Conservation (phyloP, 108 stramenopile genomes). For the Skeletonema potamos region DNA sequence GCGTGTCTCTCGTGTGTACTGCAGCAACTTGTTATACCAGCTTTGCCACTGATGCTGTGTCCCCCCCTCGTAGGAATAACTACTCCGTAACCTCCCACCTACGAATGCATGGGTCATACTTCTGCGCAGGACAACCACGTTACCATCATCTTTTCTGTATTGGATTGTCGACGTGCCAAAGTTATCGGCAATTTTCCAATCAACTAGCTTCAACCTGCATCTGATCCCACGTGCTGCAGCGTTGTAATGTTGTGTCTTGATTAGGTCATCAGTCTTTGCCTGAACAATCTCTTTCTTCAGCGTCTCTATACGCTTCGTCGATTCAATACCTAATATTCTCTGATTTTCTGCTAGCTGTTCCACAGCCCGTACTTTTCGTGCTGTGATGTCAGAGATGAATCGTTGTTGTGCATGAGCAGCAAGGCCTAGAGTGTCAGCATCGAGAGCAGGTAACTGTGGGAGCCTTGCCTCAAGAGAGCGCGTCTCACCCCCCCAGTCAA, state of each 20-base stretch:
- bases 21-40: not conserved
- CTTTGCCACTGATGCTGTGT: not conserved
- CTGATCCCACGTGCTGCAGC: not conserved
- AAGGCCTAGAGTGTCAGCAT: not conserved
- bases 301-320: not conserved
- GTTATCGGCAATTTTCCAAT: not conserved
- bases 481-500: not conserved
- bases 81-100: not conserved
- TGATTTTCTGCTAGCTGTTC: slow-evolving; percentile 1
- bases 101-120: not conserved
- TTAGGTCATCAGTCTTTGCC: not conserved
- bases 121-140: not conserved
- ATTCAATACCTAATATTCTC: not conserved
- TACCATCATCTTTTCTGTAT: not conserved
- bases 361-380: not conserved
- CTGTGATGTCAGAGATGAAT: slow-evolving; percentile 2
- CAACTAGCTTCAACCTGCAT: not conserved
- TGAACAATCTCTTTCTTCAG: not conserved
- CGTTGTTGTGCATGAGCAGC: slow-evolving; percentile 4
- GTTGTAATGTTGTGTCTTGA: not conserved
- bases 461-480: slow-evolving; percentile 7
- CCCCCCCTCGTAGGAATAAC: not conserved
- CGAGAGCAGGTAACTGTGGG: not conserved
- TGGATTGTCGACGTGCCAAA: not conserved
- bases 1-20: not conserved